These are phyloP conservation scores for Ceratobasidium sp. DNA, from an alignment of 1,284 basidiomycete genomes.

Conservation along the genomic window DNA sequence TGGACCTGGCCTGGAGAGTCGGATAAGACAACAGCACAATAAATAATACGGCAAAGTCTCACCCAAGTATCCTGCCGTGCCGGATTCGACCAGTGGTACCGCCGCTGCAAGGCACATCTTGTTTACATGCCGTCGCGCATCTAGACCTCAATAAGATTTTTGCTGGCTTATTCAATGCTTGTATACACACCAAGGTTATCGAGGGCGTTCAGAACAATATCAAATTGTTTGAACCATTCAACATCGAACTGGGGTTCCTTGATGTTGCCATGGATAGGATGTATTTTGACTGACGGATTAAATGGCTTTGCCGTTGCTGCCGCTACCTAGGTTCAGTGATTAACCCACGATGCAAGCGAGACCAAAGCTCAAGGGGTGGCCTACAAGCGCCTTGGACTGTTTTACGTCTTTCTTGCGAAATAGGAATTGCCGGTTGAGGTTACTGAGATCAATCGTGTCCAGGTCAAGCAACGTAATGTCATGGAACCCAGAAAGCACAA, in stretches of 20 bases:
- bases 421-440: slow-evolving; percentile 97
- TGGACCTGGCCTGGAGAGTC: slow-evolving; percentile 66
- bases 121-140: slow-evolving; percentile 94
- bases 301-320: slow-evolving; percentile 89
- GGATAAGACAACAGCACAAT: background rate
- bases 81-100: slow-evolving; percentile 94
- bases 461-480: slow-evolving; percentile 94
- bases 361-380: slow-evolving; percentile 29
- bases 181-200: slow-evolving; percentile 87
- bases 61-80: slow-evolving; percentile 95
- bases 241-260: slow-evolving; percentile 93
- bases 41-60: slow-evolving; percentile 52
- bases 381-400: slow-evolving; percentile 90
- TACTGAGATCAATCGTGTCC: slow-evolving; percentile 98
- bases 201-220: slow-evolving; percentile 94
- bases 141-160: slow-evolving; percentile 53
- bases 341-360: background rate
- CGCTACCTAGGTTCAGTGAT: slow-evolving; percentile 69
- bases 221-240: slow-evolving; percentile 89
- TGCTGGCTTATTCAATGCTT: background rate
- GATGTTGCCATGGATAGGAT: slow-evolving; percentile 94
- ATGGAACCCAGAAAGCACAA: slow-evolving; percentile 92
- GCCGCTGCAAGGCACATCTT: slow-evolving; percentile 94
- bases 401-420: slow-evolving; percentile 98
- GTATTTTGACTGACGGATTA: slow-evolving; percentile 90